Conservation (phyloP, 352 stramenopile species). For the Pythium grandisporangium region DNA sequence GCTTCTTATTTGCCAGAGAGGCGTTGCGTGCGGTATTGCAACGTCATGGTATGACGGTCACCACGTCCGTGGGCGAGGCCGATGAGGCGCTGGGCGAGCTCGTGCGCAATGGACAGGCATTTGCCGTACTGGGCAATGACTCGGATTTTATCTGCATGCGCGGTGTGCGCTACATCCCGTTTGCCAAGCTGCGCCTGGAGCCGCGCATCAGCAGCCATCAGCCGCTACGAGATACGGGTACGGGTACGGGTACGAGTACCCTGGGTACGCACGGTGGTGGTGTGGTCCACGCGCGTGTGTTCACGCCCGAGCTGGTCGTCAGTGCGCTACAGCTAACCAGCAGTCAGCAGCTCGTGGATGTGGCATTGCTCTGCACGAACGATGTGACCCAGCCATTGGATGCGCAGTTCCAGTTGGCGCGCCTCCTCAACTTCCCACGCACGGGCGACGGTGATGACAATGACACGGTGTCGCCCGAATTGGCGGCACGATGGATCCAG, state of each 20-base stretch:
- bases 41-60: conserved; percentile 34
- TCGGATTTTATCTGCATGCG: conserved; percentile 87
- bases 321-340: conserved; percentile 42
- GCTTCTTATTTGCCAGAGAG: conserved; percentile 70
- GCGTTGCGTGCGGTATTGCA: conserved; percentile 51
- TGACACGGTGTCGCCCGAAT: conserved; percentile 28
- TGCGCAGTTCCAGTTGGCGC: conserved; percentile 42
- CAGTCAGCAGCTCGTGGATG: conserved; percentile 74
- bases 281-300: conserved; percentile 60
- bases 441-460: conserved; percentile 27
- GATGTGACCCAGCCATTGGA: conserved; percentile 77
- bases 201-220: no score
- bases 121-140: conserved; percentile 70
- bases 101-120: conserved; percentile 38
- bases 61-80: conserved; percentile 53
- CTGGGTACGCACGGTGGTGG: no score
- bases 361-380: conserved; percentile 82
- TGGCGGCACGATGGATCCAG: conserved; percentile 46
- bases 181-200: conserved; percentile 30
- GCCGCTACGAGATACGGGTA: no score
- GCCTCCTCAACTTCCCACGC: conserved; percentile 38
- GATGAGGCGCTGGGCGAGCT: conserved; percentile 68
- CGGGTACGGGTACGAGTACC: no score
- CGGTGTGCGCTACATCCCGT: conserved; percentile 75
- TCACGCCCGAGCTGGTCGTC: conserved; percentile 52